phyloP scores from a whole-genome alignment of 2,329 filamentous ascomycete species.

The Colletotrichum sp. region DNA sequence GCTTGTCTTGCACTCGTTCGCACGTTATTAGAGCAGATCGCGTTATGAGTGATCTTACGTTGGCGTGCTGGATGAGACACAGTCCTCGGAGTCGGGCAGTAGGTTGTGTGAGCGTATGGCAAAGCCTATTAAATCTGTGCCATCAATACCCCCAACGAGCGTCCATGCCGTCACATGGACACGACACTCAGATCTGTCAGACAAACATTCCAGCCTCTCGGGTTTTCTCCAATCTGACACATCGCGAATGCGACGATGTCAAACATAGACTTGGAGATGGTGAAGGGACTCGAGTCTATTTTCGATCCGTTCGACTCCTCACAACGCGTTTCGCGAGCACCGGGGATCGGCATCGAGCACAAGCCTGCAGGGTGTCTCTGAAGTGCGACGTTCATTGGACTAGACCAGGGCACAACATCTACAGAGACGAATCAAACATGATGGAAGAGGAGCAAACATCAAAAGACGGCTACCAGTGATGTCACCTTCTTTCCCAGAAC shows the following conservation, averaged over 20 bases:
- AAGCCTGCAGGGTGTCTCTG: neutral
- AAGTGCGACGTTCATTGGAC: neutral
- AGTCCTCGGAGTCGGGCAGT: neutral
- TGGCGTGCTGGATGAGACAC: neutral
- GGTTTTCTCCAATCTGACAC: neutral
- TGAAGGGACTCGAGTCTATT: neutral
- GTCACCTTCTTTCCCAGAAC: neutral
- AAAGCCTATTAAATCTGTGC: neutral
- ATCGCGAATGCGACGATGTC: neutral
- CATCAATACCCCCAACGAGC: neutral
- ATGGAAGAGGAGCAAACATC: neutral
- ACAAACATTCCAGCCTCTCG: neutral
- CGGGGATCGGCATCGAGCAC: neutral
- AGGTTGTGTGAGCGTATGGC: neutral
- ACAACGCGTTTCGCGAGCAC: neutral
- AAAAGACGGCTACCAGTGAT: neutral
- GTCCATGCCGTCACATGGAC: neutral
- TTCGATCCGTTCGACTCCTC: neutral
- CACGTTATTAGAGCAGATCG: neutral
- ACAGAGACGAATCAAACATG: neutral
- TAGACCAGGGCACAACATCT: neutral
- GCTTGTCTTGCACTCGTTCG: neutral
- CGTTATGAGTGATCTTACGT: neutral
- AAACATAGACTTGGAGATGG: neutral
- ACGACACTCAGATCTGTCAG: neutral